A percentile compares a stretch with the other conserved stretches of the same genome.
Evolutionary conservation across 2,329 filamentous ascomycete species (phyloP).

Genomic region (Teratosphaeria epicoccoides): DNA sequence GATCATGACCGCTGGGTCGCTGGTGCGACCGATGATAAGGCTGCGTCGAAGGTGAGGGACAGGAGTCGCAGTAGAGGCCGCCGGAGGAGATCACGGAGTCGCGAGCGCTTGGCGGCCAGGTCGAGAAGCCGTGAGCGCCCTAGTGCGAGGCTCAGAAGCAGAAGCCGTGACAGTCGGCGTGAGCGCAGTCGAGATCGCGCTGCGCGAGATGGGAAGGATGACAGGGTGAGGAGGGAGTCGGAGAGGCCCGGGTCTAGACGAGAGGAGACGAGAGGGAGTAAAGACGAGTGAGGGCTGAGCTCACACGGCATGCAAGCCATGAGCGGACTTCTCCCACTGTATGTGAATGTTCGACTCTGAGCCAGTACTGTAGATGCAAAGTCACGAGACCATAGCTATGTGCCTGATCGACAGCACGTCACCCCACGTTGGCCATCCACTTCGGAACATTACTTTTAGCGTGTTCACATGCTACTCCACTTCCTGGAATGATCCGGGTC

Average conservation of each 20-base stretch:
- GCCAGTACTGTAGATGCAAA: too few species aligned
- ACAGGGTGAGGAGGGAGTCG: not conserved
- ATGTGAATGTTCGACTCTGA: too few species aligned
- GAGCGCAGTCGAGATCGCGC: constrained; percentile 9
- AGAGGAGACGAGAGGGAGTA: not conserved
- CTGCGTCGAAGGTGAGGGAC: constrained; percentile 19
- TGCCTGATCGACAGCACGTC: too few species aligned
- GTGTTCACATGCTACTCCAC: too few species aligned
- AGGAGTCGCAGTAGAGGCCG: constrained; percentile 1
- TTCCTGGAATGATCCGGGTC: too few species aligned
- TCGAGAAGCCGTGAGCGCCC: constrained; percentile 3
- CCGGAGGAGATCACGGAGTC: constrained; percentile 5
- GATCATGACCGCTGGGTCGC: constrained; percentile 8
- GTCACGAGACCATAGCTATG: too few species aligned
- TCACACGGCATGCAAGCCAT: too few species aligned
- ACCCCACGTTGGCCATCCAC: too few species aligned
- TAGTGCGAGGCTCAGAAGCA: not conserved
- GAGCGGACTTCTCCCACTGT: not conserved
- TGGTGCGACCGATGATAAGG: constrained; percentile 13
- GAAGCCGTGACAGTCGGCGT: constrained; percentile 1
- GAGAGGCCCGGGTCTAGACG: not conserved
- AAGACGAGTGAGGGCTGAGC: too few species aligned
- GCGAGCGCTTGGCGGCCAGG: constrained; percentile 1
- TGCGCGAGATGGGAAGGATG: not conserved
- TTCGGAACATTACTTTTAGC: too few species aligned